phyloP scores from a whole-genome alignment of 345 rosid genomes.

The Bretschneidera sinensis region DNA sequence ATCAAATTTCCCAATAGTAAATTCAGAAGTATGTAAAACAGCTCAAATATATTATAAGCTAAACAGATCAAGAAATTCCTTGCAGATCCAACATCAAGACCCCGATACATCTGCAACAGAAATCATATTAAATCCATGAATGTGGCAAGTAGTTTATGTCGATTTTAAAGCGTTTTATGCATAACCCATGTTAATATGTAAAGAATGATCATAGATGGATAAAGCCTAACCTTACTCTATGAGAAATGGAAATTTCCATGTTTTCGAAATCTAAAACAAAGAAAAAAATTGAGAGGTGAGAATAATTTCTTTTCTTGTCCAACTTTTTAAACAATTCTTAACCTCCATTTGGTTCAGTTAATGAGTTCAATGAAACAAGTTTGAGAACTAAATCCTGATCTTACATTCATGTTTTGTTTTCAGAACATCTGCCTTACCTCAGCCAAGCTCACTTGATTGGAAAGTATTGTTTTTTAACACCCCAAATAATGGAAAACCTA shows the following conservation, averaged over 20 bases:
- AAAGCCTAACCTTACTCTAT: no score
- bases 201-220: neutral
- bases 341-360: no score
- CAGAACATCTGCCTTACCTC: no score
- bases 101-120: constrained; percentile 61
- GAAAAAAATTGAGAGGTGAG: constrained; percentile 1
- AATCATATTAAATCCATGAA: constrained; percentile 4
- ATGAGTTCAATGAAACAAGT: neutral
- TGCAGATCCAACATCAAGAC: constrained; percentile 81
- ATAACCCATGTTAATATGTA: neutral
- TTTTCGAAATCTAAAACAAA: neutral
- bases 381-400: neutral
- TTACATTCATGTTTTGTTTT: neutral
- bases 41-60: no score
- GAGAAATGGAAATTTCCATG: neutral
- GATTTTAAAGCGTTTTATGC: neutral
- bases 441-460: no score
- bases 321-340: neutral
- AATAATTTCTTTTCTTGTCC: neutral
- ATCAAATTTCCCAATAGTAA: no score
- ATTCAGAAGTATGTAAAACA: no score
- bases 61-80: constrained; percentile 14
- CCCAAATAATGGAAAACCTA: no score
- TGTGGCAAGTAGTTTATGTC: neutral
- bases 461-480: no score